Evolutionary conservation across 2,329 filamentous ascomycete genomes (phyloP).

Genomic region (Coniella vitis): DNA sequence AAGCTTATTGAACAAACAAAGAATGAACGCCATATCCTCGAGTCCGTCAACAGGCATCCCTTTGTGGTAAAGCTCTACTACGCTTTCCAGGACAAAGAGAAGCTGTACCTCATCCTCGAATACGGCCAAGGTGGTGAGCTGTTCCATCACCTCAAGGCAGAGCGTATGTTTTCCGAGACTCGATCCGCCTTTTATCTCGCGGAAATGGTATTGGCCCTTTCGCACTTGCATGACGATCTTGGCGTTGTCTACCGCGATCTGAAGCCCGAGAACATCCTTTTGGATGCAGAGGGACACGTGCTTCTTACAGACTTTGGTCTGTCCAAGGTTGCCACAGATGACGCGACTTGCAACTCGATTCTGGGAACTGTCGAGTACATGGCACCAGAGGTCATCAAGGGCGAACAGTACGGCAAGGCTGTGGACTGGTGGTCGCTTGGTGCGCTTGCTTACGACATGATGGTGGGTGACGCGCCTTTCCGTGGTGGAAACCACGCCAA

Average conservation of each 20-base stretch:
- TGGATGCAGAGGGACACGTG: conserved; percentile 86
- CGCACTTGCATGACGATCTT: conserved; percentile 84
- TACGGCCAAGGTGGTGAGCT: conserved; percentile 96
- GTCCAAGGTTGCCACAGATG: conserved; percentile 84
- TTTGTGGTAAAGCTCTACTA: conserved; percentile 99
- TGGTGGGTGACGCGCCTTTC: conserved; percentile 90
- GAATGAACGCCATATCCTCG: conserved; percentile 89
- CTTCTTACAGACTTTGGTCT: conserved; percentile 95
- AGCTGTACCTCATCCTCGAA: conserved; percentile 93
- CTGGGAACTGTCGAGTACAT: conserved; percentile 97
- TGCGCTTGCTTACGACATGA: conserved; percentile 82
- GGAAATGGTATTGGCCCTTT: conserved; percentile 89
- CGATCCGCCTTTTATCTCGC: conserved; percentile 97
- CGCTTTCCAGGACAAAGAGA: conserved; percentile 96
- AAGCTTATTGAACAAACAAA: conserved; percentile 95
- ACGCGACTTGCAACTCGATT: conserved; percentile 72
- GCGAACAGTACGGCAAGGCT: conserved; percentile 83
- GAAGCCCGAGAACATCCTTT: conserved; percentile 94
- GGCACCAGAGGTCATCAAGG: conserved; percentile 90
- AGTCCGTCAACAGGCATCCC: conserved; percentile 91
- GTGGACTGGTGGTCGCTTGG: conserved; percentile 99
- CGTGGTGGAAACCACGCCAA: conserved; percentile 86
- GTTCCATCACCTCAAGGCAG: conserved; percentile 87
- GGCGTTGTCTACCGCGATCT: conserved; percentile 95
- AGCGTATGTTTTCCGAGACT: conserved; percentile 90